Conservation (phyloP, 441 rosid genomes). For the Arabidopsis lyrata region DNA sequence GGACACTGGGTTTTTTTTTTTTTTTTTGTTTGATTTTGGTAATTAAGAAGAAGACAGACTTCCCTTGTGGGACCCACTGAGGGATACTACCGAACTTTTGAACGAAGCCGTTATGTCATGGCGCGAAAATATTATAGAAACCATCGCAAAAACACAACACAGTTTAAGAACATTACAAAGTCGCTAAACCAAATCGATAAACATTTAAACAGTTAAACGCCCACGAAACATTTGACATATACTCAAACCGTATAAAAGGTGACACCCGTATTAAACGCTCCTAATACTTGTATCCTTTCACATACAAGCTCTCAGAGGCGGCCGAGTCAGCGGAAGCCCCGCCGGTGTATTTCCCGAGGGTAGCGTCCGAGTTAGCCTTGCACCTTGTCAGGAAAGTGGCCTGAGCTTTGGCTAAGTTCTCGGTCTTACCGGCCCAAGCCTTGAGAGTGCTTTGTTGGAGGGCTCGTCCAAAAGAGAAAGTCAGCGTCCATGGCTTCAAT, state of each 20-base stretch:
- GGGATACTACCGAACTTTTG: constrained; percentile 39
- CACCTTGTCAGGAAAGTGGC: constrained; percentile 73
- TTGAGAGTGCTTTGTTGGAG: constrained; percentile 94
- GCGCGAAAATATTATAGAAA: constrained; percentile 33
- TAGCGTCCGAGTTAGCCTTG: constrained; percentile 87
- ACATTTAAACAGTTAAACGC: constrained; percentile 22
- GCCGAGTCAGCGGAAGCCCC: constrained; percentile 65
- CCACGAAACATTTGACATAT: constrained; percentile 15
- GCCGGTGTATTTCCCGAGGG: constrained; percentile 73
- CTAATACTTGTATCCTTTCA: constrained; percentile 86
- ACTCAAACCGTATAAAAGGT: constrained; percentile 16
- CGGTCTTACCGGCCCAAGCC: constrained; percentile 88
- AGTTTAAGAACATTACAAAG: constrained; percentile 17
- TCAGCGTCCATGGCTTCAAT: constrained; percentile 86
- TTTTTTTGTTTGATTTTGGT: too few relatives aligned
- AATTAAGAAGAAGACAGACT: constrained; percentile 3
- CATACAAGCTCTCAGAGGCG: constrained; percentile 86
- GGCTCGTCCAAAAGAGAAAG: constrained; percentile 97
- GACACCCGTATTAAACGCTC: neutral
- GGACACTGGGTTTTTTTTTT: neutral
- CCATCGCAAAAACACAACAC: neutral
- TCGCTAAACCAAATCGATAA: constrained; percentile 25
- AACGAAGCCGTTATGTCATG: constrained; percentile 34
- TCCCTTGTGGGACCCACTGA: constrained; percentile 19
- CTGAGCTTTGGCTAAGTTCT: constrained; percentile 74